Conservation (phyloP, 176 grass and related monocot species). For the Poa annua region DNA sequence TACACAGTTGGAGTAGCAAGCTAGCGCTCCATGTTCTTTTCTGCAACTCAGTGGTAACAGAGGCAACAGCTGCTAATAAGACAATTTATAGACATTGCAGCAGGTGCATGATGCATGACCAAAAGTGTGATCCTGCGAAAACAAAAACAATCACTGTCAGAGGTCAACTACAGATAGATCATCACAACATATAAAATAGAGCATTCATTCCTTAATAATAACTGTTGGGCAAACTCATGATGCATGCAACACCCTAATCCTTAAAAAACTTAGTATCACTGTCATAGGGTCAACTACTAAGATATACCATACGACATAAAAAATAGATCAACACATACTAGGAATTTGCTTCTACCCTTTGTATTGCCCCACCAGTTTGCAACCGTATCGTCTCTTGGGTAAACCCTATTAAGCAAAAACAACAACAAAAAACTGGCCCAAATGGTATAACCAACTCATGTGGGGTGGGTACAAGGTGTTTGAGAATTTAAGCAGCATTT, state of each 20-base stretch:
- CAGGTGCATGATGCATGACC: background rate
- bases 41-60: background rate
- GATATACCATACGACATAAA: too few relatives aligned
- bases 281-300: too few relatives aligned
- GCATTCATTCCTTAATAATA: background rate
- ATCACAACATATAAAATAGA: background rate
- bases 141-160: conserved; percentile 1
- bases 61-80: conserved; percentile 7
- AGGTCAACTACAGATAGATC: background rate
- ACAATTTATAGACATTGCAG: conserved; percentile 32
- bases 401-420: background rate
- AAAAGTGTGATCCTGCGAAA: conserved; percentile 38
- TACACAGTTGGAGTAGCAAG: background rate
- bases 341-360: background rate
- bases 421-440: background rate
- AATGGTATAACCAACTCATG: background rate
- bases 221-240: background rate
- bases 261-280: background rate
- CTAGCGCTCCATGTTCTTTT: background rate
- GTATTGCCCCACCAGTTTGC: background rate
- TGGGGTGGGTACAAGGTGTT: background rate
- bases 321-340: background rate
- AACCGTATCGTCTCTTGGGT: background rate
- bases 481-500: background rate
- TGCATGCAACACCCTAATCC: background rate